Conservation (phyloP, 1,284 basidiomycete genomes). For the Trichosporon ovoides region DNA sequence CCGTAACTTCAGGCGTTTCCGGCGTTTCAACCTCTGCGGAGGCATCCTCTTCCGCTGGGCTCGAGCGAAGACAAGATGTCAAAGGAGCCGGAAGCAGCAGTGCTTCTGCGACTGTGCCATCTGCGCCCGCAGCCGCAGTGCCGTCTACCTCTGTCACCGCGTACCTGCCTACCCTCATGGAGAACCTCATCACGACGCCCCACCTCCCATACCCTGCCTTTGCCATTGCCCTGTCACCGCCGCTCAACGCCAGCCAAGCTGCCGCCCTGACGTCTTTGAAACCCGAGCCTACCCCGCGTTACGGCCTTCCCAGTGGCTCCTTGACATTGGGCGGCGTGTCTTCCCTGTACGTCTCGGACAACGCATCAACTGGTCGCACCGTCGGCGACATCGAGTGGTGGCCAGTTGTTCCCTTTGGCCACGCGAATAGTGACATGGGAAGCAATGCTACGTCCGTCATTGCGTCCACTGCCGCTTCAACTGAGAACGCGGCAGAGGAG, state of each 20-base stretch:
- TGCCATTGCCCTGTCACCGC: conserved; percentile 32
- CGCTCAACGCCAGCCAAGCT: conserved; percentile 9
- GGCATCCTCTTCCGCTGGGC: background rate
- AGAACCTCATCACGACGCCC: conserved; percentile 28
- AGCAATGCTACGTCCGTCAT: background rate
- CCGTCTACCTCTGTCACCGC: conserved; percentile 7
- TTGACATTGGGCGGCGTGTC: conserved; percentile 43
- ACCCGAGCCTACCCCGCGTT: conserved; percentile 17
- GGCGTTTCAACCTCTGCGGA: background rate
- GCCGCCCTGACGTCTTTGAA: background rate
- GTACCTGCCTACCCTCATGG: conserved; percentile 38
- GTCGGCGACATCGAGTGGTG: conserved; percentile 40
- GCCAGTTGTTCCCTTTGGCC: conserved; percentile 37
- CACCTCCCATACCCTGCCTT: conserved; percentile 38
- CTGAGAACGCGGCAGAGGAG: background rate
- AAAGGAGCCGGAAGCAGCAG: background rate
- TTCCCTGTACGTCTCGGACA: conserved; percentile 26
- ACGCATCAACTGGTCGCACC: conserved; percentile 23
- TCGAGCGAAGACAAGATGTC: background rate
- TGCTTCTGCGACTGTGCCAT: conserved; percentile 3
- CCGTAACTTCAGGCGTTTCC: background rate
- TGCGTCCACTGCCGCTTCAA: background rate
- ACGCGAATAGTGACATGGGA: background rate
- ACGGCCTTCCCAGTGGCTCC: conserved; percentile 21
- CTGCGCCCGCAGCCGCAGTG: conserved; percentile 5